These are phyloP conservation scores for Arthroderma uncinatum DNA, from an alignment of 2,329 filamentous ascomycete species.

Conservation along the genomic window DNA sequence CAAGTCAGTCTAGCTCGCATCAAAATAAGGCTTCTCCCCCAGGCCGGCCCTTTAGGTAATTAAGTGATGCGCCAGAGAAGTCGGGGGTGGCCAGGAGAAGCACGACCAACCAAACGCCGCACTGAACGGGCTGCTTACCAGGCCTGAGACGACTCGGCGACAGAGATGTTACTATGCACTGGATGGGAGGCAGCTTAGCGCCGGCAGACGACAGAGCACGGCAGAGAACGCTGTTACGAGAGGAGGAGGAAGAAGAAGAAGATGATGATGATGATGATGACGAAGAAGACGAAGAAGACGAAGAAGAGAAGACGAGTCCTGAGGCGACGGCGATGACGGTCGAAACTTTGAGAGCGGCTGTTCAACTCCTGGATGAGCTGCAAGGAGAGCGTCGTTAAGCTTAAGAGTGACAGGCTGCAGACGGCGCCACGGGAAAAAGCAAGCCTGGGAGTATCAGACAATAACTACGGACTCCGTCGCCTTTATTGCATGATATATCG, in stretches of 20 bases:
- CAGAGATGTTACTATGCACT: background rate
- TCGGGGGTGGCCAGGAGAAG: background rate
- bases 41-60: too few relatives aligned
- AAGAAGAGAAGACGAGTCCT: background rate
- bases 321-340: background rate
- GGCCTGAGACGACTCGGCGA: background rate
- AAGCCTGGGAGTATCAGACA: background rate
- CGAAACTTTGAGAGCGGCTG: too few relatives aligned
- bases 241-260: too few relatives aligned
- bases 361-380: too few relatives aligned
- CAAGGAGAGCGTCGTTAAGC: background rate
- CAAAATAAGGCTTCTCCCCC: background rate
- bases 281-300: background rate
- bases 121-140: background rate
- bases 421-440: constrained; percentile 1
- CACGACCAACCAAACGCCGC: background rate
- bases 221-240: background rate
- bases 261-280: too few relatives aligned
- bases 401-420: background rate
- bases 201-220: background rate
- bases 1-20: background rate
- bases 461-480: background rate
- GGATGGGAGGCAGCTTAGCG: background rate
- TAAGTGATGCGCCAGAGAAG: too few relatives aligned
- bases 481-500: background rate